Conservation (phyloP, 2,329 filamentous ascomycete species). For the Ilyonectria mors-panacis region DNA sequence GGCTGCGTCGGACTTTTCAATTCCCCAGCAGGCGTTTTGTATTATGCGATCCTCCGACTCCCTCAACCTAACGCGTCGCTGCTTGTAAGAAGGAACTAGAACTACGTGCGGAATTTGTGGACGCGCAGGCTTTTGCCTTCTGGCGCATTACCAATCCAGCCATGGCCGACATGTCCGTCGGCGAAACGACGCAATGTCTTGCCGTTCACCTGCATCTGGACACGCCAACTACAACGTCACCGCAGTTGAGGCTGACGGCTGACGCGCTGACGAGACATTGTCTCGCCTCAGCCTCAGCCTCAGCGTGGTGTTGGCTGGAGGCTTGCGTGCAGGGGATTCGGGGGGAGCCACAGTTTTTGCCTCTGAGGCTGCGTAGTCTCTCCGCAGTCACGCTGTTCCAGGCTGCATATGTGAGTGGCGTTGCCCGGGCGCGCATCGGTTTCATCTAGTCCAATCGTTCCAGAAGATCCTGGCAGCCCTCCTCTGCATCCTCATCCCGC, state of each 20-base stretch:
- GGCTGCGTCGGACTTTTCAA: slow-evolving; percentile 41
- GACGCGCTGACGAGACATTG: slow-evolving; percentile 29
- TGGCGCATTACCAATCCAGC: background rate
- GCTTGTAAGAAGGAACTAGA: background rate
- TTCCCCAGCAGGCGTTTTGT: background rate
- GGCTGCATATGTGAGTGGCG: background rate
- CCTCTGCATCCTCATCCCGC: slow-evolving; percentile 20
- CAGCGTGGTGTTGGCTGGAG: slow-evolving; percentile 26
- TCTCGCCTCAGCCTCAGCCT: slow-evolving; percentile 36
- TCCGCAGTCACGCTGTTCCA: background rate
- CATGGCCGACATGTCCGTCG: background rate
- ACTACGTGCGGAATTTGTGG: background rate
- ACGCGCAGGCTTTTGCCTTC: background rate
- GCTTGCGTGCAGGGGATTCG: background rate
- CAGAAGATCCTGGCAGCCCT: slow-evolving; percentile 6
- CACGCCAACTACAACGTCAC: slow-evolving; percentile 35
- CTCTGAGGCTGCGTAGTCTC: background rate
- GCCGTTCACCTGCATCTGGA: slow-evolving; percentile 1
- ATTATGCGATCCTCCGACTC: background rate
- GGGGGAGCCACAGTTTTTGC: background rate
- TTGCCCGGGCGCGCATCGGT: background rate
- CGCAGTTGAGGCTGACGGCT: slow-evolving; percentile 23
- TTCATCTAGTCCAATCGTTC: slow-evolving; percentile 17
- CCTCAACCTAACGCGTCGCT: background rate
- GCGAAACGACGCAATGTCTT: background rate